Base-by-base conservation (phyloP, 2,329 filamentous ascomycete genomes). In the Cryphonectria japonica region DNA sequence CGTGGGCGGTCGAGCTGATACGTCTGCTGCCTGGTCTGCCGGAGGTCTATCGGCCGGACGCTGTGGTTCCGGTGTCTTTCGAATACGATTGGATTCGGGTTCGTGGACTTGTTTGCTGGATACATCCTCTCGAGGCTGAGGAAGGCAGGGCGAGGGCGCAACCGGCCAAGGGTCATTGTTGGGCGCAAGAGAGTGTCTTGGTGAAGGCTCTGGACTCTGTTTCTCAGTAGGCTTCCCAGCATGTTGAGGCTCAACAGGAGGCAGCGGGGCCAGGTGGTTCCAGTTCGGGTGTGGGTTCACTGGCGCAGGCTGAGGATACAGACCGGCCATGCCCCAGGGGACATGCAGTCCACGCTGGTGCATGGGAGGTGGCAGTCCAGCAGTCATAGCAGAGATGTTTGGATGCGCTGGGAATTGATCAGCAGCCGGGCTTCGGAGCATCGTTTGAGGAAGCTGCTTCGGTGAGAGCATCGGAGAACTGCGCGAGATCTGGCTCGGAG, bases 381-480 rank as follows among this genome's bases (percentile, higher is more conserved):
- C 6, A 43, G 52, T 7, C 26, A 41, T n/a, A 29, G 62, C 29
- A 7, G 62, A 11, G 3, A 32, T 26, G 22, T 11, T 19, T 3
- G 57, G 14, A 5, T 32, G 9, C 5, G 39, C 0, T 16, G 66
- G 62, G 6, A 39, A 13, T 3, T 54, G 52, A 2, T 41, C 13
- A 37, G 50, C 22, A 26, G 46, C 4, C 52, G 63, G 65, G 8
- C 11, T 26, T 32, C 41, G 62, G 16, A 68, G 41, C 43, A 32
- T 29, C 16, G 63, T n/a, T 41, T 26, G 50, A 19, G 72, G 73
- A 7, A 73, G 61, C 54, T 74, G 73, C 61, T 73, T 73, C 14
- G 73, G 73, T n/a, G 73, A 74, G 39, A 74, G 68, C 59, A 68
- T 63, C 13, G 70, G 73, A 41, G 73, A 74, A 39, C 64, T 72